Evolutionary conservation across 2,329 filamentous ascomycete genomes (phyloP).

Genomic region (Eutypella sp.): DNA sequence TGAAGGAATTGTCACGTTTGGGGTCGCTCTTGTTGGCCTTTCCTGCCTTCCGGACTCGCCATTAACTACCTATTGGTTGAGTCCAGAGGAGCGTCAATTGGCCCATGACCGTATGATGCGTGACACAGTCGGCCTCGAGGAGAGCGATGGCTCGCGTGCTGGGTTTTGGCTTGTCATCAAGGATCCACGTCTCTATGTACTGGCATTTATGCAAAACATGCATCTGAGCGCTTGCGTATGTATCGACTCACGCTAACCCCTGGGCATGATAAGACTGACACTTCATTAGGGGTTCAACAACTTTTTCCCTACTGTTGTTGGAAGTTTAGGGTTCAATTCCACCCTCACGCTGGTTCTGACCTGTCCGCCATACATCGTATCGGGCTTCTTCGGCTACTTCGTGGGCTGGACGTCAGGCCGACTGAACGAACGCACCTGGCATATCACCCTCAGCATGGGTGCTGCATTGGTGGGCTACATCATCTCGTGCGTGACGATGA

Average conservation of each 20-base stretch:
- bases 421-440: constrained; percentile 43
- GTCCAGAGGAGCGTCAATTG: constrained; percentile 36
- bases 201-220: constrained; percentile 43
- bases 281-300: constrained; percentile 15
- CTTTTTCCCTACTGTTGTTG: constrained; percentile 32
- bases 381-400: constrained; percentile 31
- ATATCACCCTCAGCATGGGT: constrained; percentile 36
- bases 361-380: constrained; percentile 33
- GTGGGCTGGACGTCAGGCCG: constrained; percentile 36
- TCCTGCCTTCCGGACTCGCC: constrained; percentile 33
- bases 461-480: constrained; percentile 32
- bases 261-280: background rate
- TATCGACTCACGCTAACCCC: too few relatives aligned
- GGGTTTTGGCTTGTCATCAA: constrained; percentile 35
- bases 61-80: constrained; percentile 38
- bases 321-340: constrained; percentile 35
- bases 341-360: constrained; percentile 43
- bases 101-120: constrained; percentile 33
- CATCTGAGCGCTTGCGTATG: constrained; percentile 23
- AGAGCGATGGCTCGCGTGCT: constrained; percentile 28
- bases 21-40: constrained; percentile 16
- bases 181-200: constrained; percentile 40
- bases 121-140: constrained; percentile 27
- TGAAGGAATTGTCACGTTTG: constrained; percentile 14
- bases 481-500: constrained; percentile 16